Evolutionary conservation across 805 yeast species (phyloP).

Genomic region (Candida vartiovaarae): DNA sequence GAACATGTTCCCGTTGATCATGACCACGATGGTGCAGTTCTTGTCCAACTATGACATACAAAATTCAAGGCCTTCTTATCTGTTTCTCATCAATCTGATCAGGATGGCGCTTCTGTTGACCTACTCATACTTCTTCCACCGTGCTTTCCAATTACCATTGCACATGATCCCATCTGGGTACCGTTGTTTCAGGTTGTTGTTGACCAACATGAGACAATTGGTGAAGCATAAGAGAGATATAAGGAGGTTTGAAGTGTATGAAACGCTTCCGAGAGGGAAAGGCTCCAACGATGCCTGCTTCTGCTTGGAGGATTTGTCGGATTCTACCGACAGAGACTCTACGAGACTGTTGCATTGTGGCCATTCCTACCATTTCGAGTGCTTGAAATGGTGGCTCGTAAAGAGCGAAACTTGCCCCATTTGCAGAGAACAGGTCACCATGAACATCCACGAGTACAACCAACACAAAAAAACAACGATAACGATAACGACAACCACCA

Average conservation of each 20-base stretch:
- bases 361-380: conserved; percentile 19
- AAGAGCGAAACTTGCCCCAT: conserved; percentile 19
- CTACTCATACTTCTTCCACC: conserved; percentile 13
- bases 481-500: no score
- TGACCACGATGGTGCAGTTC: conserved; percentile 10
- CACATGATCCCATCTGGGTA: conserved; percentile 16
- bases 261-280: not conserved
- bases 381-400: conserved; percentile 20
- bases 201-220: conserved; percentile 14
- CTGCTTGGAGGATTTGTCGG: conserved; percentile 10
- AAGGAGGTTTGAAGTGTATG: conserved; percentile 4
- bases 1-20: conserved; percentile 13
- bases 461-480: no score
- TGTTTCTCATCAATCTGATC: conserved; percentile 11
- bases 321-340: conserved; percentile 2
- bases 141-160: conserved; percentile 8
- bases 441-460: no score
- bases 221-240: conserved; percentile 8
- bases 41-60: not conserved
- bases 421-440: conserved; percentile 10
- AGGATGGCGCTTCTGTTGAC: conserved; percentile 10
- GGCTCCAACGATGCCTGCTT: conserved; percentile 7
- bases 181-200: conserved; percentile 15
- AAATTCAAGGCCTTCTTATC: not conserved
- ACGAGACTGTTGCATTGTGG: conserved; percentile 8